A percentile compares a stretch with the other conserved stretches of the same genome.
phyloP scores from a whole-genome alignment of 176 grass and related monocot genomes.

The Lolium multiflorum region DNA sequence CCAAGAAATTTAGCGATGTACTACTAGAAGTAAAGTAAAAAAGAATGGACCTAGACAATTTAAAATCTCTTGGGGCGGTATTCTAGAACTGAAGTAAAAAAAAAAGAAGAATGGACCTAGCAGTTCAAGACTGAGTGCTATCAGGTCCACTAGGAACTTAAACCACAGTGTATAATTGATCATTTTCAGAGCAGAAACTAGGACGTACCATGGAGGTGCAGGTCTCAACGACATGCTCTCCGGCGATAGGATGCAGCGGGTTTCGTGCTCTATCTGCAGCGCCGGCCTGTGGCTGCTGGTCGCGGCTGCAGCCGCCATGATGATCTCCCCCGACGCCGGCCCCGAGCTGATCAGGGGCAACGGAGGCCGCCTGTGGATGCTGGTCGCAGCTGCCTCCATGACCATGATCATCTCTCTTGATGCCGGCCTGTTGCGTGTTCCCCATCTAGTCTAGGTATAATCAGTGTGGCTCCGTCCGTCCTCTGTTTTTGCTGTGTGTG shows the following conservation, averaged over 20 bases:
- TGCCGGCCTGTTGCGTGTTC: background rate
- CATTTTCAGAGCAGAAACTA: background rate
- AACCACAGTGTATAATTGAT: background rate
- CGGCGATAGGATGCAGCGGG: background rate
- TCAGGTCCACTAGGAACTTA: background rate
- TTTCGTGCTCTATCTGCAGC: background rate
- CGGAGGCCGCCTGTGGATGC: background rate
- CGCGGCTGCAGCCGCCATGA: background rate
- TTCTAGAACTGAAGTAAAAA: background rate
- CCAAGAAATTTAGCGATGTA: too few species aligned
- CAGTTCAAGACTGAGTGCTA: background rate
- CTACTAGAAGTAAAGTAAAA: too few species aligned
- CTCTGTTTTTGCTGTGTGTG: background rate
- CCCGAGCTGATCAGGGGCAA: background rate
- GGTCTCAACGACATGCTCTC: background rate
- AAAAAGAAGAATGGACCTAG: background rate
- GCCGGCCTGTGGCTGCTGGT: background rate
- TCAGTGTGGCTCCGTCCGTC: background rate
- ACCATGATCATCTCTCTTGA: background rate
- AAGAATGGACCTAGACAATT: too few species aligned
- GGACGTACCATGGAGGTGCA: background rate
- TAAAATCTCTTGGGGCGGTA: too few species aligned
- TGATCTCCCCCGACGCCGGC: conserved; percentile 6
- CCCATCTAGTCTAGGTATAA: background rate
- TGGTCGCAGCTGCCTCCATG: background rate